These are phyloP conservation scores for Fusarium verrucosum DNA, from an alignment of 2,329 filamentous ascomycete species.

Conservation along the genomic window DNA sequence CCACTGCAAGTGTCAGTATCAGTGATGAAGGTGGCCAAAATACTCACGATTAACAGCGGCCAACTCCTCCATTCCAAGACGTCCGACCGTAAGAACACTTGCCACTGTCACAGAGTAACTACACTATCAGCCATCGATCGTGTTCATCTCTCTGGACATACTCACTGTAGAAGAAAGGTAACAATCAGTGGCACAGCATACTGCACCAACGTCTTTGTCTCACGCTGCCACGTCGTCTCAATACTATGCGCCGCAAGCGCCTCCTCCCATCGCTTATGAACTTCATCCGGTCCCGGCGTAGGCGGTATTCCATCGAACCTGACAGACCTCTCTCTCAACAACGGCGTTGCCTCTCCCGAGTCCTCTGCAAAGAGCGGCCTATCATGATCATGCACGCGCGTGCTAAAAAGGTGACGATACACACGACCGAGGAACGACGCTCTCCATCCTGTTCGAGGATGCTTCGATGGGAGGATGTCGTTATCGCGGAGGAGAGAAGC, in stretches of 20 bases:
- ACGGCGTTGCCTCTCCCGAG: conserved; percentile 11
- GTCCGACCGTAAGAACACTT: conserved; percentile 77
- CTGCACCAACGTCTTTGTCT: conserved; percentile 77
- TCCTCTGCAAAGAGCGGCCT: conserved; percentile 4
- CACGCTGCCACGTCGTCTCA: conserved; percentile 86
- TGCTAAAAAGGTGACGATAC: conserved; percentile 31
- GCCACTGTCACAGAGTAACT: conserved; percentile 77
- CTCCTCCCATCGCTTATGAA: conserved; percentile 70
- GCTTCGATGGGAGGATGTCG: conserved; percentile 25
- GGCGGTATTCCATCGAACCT: conserved; percentile 16
- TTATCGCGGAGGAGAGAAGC: conserved; percentile 34
- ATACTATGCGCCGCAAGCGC: conserved; percentile 82
- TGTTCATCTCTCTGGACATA: accelerated
- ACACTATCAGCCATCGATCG: accelerated
- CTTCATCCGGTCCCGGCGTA: conserved; percentile 22
- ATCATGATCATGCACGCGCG: conserved; percentile 24
- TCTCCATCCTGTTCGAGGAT: conserved; percentile 8
- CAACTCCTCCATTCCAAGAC: conserved; percentile 69
- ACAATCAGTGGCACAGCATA: conserved; percentile 73
- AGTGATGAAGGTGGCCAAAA: accelerated
- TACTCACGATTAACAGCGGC: conserved; percentile 51
- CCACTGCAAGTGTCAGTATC: conserved; percentile 38
- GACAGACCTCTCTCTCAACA: not conserved
- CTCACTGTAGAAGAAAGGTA: conserved; percentile 73
- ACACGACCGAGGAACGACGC: not conserved